These are phyloP conservation scores for Eimeria acervulina DNA, from an alignment of 169 alveolate species.

Conservation along the genomic window DNA sequence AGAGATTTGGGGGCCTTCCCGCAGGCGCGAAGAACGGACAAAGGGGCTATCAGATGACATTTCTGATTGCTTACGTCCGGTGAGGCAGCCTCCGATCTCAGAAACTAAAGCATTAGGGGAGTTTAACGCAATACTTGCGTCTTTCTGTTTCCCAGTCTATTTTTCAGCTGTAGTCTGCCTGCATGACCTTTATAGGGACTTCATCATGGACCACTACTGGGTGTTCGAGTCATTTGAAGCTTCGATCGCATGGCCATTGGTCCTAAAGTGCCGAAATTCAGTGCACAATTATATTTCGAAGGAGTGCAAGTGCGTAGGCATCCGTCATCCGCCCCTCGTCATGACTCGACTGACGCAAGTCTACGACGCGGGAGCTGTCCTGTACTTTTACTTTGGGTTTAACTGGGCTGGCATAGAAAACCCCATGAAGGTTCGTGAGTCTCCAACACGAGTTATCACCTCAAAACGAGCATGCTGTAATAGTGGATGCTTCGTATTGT, in stretches of 20 bases:
- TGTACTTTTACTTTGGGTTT: constrained; percentile 92
- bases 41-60: constrained; percentile 69
- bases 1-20: constrained; percentile 62
- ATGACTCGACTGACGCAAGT: constrained; percentile 91
- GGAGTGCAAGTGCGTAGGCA: constrained; percentile 87
- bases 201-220: constrained; percentile 79
- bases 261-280: constrained; percentile 83
- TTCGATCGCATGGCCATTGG: constrained; percentile 90
- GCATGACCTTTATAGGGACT: constrained; percentile 55
- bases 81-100: neutral
- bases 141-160: neutral
- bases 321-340: constrained; percentile 87
- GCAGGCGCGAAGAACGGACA: constrained; percentile 73
- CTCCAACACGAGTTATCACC: neutral
- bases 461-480: neutral
- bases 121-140: neutral
- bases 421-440: constrained; percentile 85
- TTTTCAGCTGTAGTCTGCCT: neutral
- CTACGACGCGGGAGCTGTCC: constrained; percentile 92
- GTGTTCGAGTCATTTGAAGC: constrained; percentile 88
- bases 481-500: neutral
- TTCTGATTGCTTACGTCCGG: constrained; percentile 65
- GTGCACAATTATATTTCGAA: constrained; percentile 85
- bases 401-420: constrained; percentile 84
- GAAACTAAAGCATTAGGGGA: neutral